A percentile compares a stretch with the other conserved stretches of the same genome.
These are phyloP conservation scores for Colletotrichum theobromicola DNA, from an alignment of 2,329 filamentous ascomycete genomes.

Conservation along the genomic window DNA sequence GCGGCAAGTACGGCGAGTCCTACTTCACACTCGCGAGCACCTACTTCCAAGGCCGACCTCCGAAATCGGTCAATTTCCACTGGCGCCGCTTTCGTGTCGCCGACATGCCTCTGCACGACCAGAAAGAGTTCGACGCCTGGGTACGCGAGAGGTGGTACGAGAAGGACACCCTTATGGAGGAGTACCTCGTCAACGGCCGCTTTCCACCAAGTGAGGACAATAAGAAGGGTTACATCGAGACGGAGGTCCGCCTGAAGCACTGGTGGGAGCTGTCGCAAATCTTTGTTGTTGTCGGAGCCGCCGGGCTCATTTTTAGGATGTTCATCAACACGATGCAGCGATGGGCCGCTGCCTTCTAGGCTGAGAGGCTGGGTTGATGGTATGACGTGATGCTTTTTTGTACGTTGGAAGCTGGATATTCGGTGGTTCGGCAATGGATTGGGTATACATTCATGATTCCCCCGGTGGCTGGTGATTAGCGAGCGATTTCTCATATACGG, in stretches of 20 bases:
- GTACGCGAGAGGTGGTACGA: conserved; percentile 86
- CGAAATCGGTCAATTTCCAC: conserved; percentile 95
- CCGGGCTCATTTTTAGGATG: conserved; percentile 47
- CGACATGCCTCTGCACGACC: conserved; percentile 80
- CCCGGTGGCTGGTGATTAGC: neutral
- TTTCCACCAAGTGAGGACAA: conserved; percentile 67
- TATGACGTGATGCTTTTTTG: neutral
- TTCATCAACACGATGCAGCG: conserved; percentile 30
- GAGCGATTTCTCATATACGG: conserved; percentile 4
- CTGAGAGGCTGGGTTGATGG: fast-evolving
- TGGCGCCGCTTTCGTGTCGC: conserved; percentile 86
- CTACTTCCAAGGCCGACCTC: conserved; percentile 86
- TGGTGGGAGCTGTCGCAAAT: conserved; percentile 62
- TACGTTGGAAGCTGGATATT: neutral
- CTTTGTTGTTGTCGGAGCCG: conserved; percentile 53
- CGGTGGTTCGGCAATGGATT: neutral
- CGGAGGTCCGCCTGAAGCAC: conserved; percentile 58
- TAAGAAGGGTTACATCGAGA: conserved; percentile 59
- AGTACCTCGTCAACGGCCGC: conserved; percentile 76
- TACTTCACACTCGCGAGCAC: conserved; percentile 87
- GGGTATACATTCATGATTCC: neutral
- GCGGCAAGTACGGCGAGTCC: conserved; percentile 85
- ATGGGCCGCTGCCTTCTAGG: neutral
- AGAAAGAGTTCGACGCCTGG: conserved; percentile 82
- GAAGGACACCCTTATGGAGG: conserved; percentile 88